These are phyloP conservation scores for Penicillium sp. DNA, from an alignment of 2,329 filamentous ascomycete species.

Conservation along the genomic window DNA sequence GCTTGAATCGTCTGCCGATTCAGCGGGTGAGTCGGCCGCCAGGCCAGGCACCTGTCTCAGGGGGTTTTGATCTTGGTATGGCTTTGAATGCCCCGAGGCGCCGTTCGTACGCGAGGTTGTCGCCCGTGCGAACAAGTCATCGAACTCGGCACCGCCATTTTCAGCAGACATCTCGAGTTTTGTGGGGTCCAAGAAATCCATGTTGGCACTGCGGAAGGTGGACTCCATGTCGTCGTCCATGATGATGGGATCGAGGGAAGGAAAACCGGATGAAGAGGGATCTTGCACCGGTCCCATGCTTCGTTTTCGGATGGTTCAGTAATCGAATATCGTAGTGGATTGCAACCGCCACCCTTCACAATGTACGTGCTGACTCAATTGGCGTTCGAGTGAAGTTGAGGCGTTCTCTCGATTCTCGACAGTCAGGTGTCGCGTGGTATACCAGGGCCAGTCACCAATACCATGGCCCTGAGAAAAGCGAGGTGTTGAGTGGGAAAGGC, in stretches of 20 bases:
- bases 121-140: constrained; percentile 42
- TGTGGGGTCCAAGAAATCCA: constrained; percentile 46
- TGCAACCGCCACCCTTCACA: constrained; percentile 13
- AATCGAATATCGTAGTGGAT: constrained; percentile 8
- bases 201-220: constrained; percentile 42
- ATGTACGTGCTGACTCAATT: neutral
- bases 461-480: constrained; percentile 21
- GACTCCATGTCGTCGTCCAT: constrained; percentile 47
- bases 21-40: constrained; percentile 45
- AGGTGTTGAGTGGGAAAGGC: neutral
- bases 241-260: constrained; percentile 43
- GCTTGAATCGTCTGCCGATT: constrained; percentile 47
- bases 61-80: constrained; percentile 35
- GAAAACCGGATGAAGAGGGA: constrained; percentile 40
- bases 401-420: neutral
- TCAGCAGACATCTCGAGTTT: constrained; percentile 39
- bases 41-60: constrained; percentile 37
- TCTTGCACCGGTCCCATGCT: constrained; percentile 41
- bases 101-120: constrained; percentile 33
- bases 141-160: constrained; percentile 44
- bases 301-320: constrained; percentile 11
- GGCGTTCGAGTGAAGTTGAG: neutral
- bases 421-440: constrained; percentile 10
- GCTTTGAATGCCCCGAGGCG: constrained; percentile 30
- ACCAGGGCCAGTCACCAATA: constrained; percentile 24